These are phyloP conservation scores for Aspergillus calidoustus DNA, from an alignment of 2,329 filamentous ascomycete genomes.

Conservation along the genomic window DNA sequence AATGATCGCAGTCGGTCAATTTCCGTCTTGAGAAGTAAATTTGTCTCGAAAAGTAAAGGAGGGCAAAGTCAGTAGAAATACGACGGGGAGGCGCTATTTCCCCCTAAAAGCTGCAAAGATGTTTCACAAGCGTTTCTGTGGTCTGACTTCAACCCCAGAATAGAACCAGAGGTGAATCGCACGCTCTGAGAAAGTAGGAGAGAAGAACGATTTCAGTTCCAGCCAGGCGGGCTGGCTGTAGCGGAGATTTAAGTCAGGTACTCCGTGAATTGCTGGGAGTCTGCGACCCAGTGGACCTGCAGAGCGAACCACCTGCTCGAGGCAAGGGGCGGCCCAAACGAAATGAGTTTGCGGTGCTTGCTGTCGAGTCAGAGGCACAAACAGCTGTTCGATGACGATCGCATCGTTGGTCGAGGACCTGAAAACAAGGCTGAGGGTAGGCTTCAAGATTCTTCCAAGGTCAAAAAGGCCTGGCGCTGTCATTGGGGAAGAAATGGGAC, in stretches of 20 bases:
- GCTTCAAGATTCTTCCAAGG: neutral
- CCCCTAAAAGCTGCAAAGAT: constrained; percentile 27
- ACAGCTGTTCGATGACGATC: neutral
- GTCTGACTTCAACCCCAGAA: constrained; percentile 16
- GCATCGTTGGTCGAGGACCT: constrained; percentile 3
- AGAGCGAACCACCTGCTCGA: constrained; percentile 17
- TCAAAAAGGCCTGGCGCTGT: neutral
- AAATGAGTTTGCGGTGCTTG: constrained; percentile 1
- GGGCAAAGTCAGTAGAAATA: constrained; percentile 15
- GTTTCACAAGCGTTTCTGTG: constrained; percentile 27
- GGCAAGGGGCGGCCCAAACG: constrained; percentile 15
- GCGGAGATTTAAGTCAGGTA: constrained; percentile 20
- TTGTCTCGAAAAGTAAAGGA: neutral
- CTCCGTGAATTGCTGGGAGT: constrained; percentile 1
- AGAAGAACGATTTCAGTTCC: constrained; percentile 5
- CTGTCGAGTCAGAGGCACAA: neutral
- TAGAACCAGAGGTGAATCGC: constrained; percentile 6
- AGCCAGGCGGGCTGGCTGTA: constrained; percentile 11
- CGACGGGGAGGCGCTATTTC: constrained; percentile 8
- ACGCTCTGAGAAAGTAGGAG: neutral
- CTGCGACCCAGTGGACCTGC: constrained; percentile 12
- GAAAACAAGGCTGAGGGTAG: constrained; percentile 10
- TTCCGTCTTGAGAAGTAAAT: neutral
- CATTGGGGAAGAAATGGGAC: neutral
- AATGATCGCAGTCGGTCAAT: neutral